Evolutionary conservation across 1,139 yeast species (phyloP).

Genomic region (Suhomyces choctaworum): DNA sequence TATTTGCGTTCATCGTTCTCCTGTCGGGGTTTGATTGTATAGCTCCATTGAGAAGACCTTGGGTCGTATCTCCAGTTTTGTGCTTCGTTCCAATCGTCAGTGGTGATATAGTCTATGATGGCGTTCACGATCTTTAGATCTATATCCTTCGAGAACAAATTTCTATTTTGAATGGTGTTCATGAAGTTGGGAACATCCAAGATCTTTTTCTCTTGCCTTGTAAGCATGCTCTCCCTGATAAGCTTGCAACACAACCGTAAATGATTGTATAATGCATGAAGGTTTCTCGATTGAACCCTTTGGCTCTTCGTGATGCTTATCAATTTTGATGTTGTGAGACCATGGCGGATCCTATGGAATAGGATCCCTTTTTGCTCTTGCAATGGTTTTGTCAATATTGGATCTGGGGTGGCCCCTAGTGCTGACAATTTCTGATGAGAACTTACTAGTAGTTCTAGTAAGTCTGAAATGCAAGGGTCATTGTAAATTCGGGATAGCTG

Average conservation of each 20-base stretch:
- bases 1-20: too few species aligned
- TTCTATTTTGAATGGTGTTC: slow-evolving; percentile 7
- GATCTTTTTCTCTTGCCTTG: slow-evolving; percentile 2
- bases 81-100: slow-evolving; percentile 20
- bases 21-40: slow-evolving; percentile 1
- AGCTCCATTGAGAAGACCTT: slow-evolving; percentile 22
- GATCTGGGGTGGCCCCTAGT: not conserved
- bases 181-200: slow-evolving; percentile 9
- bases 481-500: slow-evolving; percentile 28
- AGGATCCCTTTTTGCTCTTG: slow-evolving; percentile 6
- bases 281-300: slow-evolving; percentile 19
- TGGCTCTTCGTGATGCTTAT: slow-evolving; percentile 28
- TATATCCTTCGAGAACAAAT: slow-evolving; percentile 18
- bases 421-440: slow-evolving; percentile 5
- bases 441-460: slow-evolving; percentile 24
- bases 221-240: slow-evolving; percentile 3
- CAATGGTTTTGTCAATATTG: slow-evolving; percentile 3
- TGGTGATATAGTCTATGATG: slow-evolving; percentile 27
- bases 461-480: slow-evolving; percentile 21
- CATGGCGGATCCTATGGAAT: slow-evolving; percentile 14
- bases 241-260: slow-evolving; percentile 19
- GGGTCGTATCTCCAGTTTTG: slow-evolving; percentile 28
- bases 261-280: slow-evolving; percentile 19
- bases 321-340: slow-evolving; percentile 17
- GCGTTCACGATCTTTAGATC: slow-evolving; percentile 27